A percentile compares a stretch with the other conserved stretches of the same genome.
These are phyloP conservation scores for Metschnikowia arizonensis DNA, from an alignment of 805 yeast species.

Conservation along the genomic window DNA sequence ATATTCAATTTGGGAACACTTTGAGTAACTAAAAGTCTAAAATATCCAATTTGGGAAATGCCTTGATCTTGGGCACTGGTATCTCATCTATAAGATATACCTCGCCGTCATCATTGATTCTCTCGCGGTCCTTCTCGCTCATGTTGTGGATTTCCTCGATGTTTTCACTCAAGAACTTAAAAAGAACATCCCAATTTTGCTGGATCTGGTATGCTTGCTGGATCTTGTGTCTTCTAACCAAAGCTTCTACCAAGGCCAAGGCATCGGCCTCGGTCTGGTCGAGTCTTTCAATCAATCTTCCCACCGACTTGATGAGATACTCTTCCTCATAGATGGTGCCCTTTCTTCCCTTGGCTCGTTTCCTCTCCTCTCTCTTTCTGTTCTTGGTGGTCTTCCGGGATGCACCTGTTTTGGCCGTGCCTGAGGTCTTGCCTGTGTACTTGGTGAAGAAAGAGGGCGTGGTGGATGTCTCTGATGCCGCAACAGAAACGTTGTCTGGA, in stretches of 20 bases:
- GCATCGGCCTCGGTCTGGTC: conserved; percentile 75
- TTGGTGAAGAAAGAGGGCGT: conserved; percentile 91
- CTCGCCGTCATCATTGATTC: conserved; percentile 85
- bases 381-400: conserved; percentile 90
- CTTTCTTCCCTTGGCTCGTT: conserved; percentile 93
- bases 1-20: too few relatives aligned
- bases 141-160: conserved; percentile 73
- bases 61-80: conserved; percentile 62
- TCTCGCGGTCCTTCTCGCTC: conserved; percentile 81
- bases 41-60: conserved; percentile 54
- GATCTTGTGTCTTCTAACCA: conserved; percentile 65
- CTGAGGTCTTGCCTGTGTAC: conserved; percentile 93
- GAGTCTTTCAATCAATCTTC: conserved; percentile 81
- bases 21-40: conserved; percentile 51
- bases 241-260: conserved; percentile 63
- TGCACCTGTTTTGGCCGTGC: conserved; percentile 96
- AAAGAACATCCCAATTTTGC: conserved; percentile 55
- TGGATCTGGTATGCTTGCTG: conserved; percentile 84
- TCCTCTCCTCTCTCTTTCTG: conserved; percentile 90
- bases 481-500: conserved; percentile 91
- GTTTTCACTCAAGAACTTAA: conserved; percentile 53
- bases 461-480: conserved; percentile 90
- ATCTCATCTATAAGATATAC: conserved; percentile 73
- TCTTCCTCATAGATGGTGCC: conserved; percentile 98
- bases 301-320: conserved; percentile 81